Percentiles rank a stretch among this genome's conserved stretches.
phyloP scores from a whole-genome alignment of 176 grass and related monocot genomes.

The Pontederia crassipes region DNA sequence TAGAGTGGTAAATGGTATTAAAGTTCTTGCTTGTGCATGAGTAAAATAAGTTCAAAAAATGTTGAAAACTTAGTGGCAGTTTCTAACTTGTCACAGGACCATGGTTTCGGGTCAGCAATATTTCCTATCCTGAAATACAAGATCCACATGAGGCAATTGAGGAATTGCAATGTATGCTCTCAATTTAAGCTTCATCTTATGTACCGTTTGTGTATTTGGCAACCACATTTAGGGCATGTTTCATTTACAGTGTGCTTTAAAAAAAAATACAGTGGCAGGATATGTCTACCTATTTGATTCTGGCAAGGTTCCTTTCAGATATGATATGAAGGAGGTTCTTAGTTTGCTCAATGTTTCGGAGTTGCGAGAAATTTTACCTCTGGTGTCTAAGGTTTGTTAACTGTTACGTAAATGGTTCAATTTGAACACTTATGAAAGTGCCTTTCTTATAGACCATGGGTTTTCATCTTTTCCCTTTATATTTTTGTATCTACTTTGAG shows the following conservation, averaged over 20 bases:
- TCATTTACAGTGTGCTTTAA: not conserved
- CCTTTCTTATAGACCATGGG: too few species aligned
- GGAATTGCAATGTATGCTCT: constrained; percentile 59
- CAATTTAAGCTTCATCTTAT: constrained; percentile 11
- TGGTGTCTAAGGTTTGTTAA: constrained; percentile 56
- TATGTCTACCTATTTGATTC: constrained; percentile 46
- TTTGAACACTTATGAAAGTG: too few species aligned
- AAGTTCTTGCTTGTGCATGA: not conserved
- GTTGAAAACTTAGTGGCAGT: not conserved
- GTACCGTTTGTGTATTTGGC: constrained; percentile 11
- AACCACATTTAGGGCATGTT: too few species aligned
- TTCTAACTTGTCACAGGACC: constrained; percentile 45
- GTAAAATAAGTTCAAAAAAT: not conserved
- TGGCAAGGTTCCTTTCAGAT: constrained; percentile 30
- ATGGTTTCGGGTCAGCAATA: constrained; percentile 67
- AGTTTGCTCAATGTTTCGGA: constrained; percentile 69
- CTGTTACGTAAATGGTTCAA: too few species aligned
- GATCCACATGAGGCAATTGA: constrained; percentile 47
- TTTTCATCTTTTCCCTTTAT: too few species aligned
- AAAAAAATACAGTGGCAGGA: constrained; percentile 56
- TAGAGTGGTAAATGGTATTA: too few species aligned
- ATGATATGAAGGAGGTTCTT: constrained; percentile 65
- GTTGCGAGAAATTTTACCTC: constrained; percentile 59
- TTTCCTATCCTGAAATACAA: constrained; percentile 67
- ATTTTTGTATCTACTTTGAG: too few species aligned